A percentile compares a stretch with the other conserved stretches of the same genome.
Evolutionary conservation across 179 eudicot genomes (phyloP).

Genomic region (Heliamphora pulchella): DNA sequence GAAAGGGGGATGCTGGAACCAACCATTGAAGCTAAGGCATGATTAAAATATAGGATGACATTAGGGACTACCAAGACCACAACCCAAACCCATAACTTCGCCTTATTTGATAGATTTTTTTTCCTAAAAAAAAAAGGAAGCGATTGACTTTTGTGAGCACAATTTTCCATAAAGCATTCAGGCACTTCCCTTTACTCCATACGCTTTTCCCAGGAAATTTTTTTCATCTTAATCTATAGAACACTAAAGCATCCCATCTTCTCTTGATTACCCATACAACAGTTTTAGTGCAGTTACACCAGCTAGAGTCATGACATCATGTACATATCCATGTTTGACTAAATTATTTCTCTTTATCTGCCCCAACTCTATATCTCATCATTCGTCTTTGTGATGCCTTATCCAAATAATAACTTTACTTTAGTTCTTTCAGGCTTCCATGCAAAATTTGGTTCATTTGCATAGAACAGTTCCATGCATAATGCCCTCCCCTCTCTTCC

Average conservation of each 20-base stretch:
- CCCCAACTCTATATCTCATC: not conserved
- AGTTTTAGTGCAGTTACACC: not conserved
- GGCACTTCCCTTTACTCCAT: not conserved
- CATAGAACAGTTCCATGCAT: too few relatives aligned
- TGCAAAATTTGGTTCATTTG: too few relatives aligned
- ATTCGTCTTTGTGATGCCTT: not conserved
- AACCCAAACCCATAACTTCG: not conserved
- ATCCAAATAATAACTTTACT: not conserved
- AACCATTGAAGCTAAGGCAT: not conserved
- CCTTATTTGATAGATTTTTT: too few relatives aligned
- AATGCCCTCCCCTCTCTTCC: too few relatives aligned
- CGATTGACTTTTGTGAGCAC: not conserved
- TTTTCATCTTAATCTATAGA: too few relatives aligned
- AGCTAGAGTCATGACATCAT: not conserved
- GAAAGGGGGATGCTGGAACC: not conserved
- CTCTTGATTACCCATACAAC: not conserved
- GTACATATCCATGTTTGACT: not conserved
- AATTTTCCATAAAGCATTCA: not conserved
- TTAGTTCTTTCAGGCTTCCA: too few relatives aligned
- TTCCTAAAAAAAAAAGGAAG: too few relatives aligned
- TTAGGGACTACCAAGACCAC: not conserved
- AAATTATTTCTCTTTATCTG: not conserved
- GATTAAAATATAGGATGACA: not conserved
- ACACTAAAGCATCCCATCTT: not conserved
- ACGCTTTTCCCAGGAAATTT: not conserved